These are phyloP conservation scores for Hymenoscyphus infarciens DNA, from an alignment of 2,329 filamentous ascomycete species.

Conservation along the genomic window DNA sequence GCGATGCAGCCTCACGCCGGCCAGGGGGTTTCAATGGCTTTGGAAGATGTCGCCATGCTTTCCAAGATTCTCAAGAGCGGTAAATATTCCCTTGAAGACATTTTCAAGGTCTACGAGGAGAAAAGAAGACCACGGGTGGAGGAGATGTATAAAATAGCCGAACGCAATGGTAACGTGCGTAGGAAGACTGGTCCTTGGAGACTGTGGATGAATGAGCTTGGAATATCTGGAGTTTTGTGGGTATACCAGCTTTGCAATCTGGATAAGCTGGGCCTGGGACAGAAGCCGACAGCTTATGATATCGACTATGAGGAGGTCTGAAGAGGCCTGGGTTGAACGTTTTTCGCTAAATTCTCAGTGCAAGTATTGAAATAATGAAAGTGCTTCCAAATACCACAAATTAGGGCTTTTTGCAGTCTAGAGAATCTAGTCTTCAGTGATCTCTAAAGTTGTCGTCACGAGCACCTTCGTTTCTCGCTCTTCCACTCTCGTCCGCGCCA, in stretches of 20 bases:
- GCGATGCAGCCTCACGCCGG: constrained; percentile 40
- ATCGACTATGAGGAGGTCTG: too few species aligned
- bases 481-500: background rate
- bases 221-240: too few species aligned
- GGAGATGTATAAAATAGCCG: constrained; percentile 42
- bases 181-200: constrained; percentile 8
- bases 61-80: constrained; percentile 33
- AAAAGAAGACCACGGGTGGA: constrained; percentile 44
- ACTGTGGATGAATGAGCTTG: too few species aligned
- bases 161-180: constrained; percentile 26
- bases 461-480: background rate
- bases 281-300: too few species aligned
- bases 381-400: too few species aligned
- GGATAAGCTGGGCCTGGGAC: too few species aligned
- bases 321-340: too few species aligned
- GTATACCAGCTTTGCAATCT: too few species aligned
- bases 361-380: too few species aligned
- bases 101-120: constrained; percentile 46
- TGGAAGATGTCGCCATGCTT: constrained; percentile 49
- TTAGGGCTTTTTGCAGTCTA: too few species aligned
- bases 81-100: constrained; percentile 38
- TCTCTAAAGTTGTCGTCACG: background rate
- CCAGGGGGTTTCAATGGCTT: constrained; percentile 49
- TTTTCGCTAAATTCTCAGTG: too few species aligned
- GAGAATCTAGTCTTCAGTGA: background rate